These are phyloP conservation scores for Podila epicladia DNA, from an alignment of 192 early-diverging fungal species.

Conservation along the genomic window DNA sequence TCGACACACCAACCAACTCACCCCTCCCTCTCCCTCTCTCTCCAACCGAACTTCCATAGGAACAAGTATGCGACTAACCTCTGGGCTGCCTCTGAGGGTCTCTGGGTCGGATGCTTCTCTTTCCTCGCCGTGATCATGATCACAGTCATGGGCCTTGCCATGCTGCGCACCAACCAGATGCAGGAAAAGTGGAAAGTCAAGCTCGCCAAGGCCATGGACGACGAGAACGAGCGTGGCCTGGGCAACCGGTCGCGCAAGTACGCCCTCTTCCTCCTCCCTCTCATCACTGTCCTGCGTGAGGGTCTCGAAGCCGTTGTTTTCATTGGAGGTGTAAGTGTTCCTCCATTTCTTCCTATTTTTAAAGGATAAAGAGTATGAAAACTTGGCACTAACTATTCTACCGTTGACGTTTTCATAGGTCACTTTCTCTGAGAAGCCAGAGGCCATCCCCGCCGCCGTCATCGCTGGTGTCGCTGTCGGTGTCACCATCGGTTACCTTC, in stretches of 20 bases:
- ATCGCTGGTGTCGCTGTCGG: slow-evolving; percentile 75
- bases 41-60: slow-evolving; percentile 7
- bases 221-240: slow-evolving; percentile 32
- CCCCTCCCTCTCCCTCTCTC: neutral
- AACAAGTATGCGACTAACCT: slow-evolving; percentile 37
- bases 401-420: slow-evolving; percentile 42
- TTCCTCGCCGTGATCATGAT: slow-evolving; percentile 84
- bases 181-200: slow-evolving; percentile 82
- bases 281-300: slow-evolving; percentile 87
- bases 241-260: slow-evolving; percentile 55
- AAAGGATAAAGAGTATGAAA: too few relatives aligned
- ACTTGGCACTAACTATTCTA: neutral
- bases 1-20: neutral
- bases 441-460: slow-evolving; percentile 84
- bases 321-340: slow-evolving; percentile 76
- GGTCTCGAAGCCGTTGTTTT: slow-evolving; percentile 90
- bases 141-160: slow-evolving; percentile 82
- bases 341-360: neutral
- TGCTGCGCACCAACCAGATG: slow-evolving; percentile 76
- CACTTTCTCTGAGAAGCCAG: slow-evolving; percentile 66
- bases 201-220: slow-evolving; percentile 60
- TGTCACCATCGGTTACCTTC: slow-evolving; percentile 70
- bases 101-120: slow-evolving; percentile 65
- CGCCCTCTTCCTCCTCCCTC: slow-evolving; percentile 86
- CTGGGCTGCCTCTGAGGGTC: slow-evolving; percentile 67